These are phyloP conservation scores for Exophiala alcalophila DNA, from an alignment of 2,329 filamentous ascomycete species.

Conservation along the genomic window DNA sequence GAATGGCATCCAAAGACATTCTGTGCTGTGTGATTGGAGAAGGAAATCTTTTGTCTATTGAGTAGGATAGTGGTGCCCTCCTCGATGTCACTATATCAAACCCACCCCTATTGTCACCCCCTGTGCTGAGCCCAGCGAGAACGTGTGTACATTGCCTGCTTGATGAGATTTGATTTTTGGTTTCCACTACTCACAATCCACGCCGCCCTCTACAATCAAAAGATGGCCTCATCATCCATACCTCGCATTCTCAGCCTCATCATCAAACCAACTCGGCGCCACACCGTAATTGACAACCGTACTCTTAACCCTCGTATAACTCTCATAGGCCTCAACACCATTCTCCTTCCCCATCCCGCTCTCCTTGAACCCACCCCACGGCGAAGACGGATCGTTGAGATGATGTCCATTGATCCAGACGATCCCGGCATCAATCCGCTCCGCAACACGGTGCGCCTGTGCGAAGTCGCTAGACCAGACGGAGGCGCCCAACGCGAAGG, in stretches of 20 bases:
- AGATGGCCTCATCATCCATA: conserved; percentile 62
- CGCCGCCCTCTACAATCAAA: too few relatives aligned
- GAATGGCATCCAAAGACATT: too few relatives aligned
- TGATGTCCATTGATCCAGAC: conserved; percentile 58
- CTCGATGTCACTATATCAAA: too few relatives aligned
- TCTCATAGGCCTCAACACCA: conserved; percentile 60
- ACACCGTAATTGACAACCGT: conserved; percentile 67
- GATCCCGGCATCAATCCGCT: conserved; percentile 49
- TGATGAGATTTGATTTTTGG: too few relatives aligned
- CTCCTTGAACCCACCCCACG: conserved; percentile 65
- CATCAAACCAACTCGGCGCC: conserved; percentile 66
- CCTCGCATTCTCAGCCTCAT: conserved; percentile 54
- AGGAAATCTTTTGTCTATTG: too few relatives aligned
- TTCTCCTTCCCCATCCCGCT: conserved; percentile 73
- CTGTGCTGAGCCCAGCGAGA: too few relatives aligned
- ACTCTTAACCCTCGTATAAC: conserved; percentile 56
- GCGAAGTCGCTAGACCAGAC: conserved; percentile 52
- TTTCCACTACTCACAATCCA: too few relatives aligned
- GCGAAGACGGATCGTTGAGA: conserved; percentile 67
- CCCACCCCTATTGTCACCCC: too few relatives aligned
- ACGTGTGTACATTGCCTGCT: too few relatives aligned
- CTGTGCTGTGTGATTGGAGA: too few relatives aligned
- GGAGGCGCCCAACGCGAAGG: conserved; percentile 51
- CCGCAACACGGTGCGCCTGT: conserved; percentile 48
- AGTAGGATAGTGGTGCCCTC: too few relatives aligned